A percentile compares a stretch with the other conserved stretches of the same genome.
phyloP scores from a whole-genome alignment of 2,329 filamentous ascomycete genomes.

The Cladorrhinum sp. region DNA sequence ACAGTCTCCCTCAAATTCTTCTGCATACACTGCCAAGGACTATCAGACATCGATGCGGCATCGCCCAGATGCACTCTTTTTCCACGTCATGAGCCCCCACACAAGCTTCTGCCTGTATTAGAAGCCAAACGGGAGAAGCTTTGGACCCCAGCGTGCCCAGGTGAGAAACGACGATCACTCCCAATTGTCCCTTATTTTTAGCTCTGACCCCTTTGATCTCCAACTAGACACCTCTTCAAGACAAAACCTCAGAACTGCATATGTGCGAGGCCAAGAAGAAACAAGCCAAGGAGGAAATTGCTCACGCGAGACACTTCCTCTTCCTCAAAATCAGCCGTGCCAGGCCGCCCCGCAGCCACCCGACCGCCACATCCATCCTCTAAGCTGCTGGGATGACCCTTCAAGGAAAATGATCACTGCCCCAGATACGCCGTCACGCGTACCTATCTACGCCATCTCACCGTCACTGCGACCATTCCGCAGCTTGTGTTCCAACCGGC shows the following conservation, averaged over 20 bases:
- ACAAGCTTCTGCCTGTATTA: too few species aligned
- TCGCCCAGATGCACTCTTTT: background rate
- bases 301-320: slow-evolving; percentile 6
- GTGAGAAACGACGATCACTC: too few species aligned
- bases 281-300: slow-evolving; percentile 3
- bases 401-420: too few species aligned
- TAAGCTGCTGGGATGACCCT: background rate
- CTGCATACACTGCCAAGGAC: background rate
- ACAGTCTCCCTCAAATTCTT: background rate
- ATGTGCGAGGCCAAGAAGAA: background rate
- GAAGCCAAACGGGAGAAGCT: too few species aligned
- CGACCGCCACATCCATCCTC: background rate
- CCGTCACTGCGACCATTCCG: too few species aligned
- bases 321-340: background rate
- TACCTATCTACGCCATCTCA: too few species aligned
- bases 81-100: too few species aligned
- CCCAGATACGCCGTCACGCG: too few species aligned
- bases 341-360: background rate
- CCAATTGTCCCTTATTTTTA: background rate
- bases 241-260: background rate
- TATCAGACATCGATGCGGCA: background rate
- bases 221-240: too few species aligned
- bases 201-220: background rate
- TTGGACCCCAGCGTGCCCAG: too few species aligned
- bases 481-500: too few species aligned